A percentile compares a stretch with the other conserved stretches of the same genome.
These are phyloP conservation scores for Acorus gramineus DNA, from an alignment of 106 monocot species.

Conservation along the genomic window DNA sequence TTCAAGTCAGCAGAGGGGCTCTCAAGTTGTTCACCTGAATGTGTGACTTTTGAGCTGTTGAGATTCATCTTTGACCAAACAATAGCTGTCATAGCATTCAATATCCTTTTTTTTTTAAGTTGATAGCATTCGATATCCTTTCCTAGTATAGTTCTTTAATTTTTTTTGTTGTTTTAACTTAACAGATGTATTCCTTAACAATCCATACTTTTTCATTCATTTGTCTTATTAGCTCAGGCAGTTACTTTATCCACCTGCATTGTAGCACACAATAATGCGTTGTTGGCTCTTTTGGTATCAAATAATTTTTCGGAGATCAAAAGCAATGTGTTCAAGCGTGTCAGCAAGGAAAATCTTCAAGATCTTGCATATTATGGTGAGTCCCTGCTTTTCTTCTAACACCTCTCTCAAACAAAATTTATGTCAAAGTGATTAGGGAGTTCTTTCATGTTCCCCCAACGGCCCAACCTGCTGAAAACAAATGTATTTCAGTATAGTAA, in stretches of 20 bases:
- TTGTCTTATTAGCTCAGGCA: slow-evolving; percentile 90
- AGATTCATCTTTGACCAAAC: slow-evolving; percentile 64
- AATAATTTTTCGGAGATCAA: slow-evolving; percentile 97
- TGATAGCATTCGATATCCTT: not conserved
- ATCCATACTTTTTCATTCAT: slow-evolving; percentile 78
- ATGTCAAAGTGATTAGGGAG: too few relatives aligned
- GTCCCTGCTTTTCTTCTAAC: slow-evolving; percentile 4
- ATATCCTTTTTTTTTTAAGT: slow-evolving; percentile 60
- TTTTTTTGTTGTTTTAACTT: not conserved
- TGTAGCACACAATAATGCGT: slow-evolving; percentile 93
- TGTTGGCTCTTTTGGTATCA: slow-evolving; percentile 75
- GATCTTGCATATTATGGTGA: slow-evolving; percentile 80
- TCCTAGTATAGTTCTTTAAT: not conserved
- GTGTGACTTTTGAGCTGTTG: slow-evolving; percentile 40
- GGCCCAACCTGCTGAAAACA: too few relatives aligned
- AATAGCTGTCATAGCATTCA: slow-evolving; percentile 71
- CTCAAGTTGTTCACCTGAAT: slow-evolving; percentile 60
- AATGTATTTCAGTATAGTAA: too few relatives aligned
- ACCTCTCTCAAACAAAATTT: not conserved
- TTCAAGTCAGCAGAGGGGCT: slow-evolving; percentile 88
- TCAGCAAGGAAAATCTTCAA: slow-evolving; percentile 94
- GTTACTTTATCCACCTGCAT: slow-evolving; percentile 92
- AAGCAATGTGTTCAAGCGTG: slow-evolving; percentile 91
- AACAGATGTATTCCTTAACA: slow-evolving; percentile 45
- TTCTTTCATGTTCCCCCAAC: too few relatives aligned